phyloP scores from a whole-genome alignment of 495 filamentous ascomycete species.

The Penicillium atrosanguineum region DNA sequence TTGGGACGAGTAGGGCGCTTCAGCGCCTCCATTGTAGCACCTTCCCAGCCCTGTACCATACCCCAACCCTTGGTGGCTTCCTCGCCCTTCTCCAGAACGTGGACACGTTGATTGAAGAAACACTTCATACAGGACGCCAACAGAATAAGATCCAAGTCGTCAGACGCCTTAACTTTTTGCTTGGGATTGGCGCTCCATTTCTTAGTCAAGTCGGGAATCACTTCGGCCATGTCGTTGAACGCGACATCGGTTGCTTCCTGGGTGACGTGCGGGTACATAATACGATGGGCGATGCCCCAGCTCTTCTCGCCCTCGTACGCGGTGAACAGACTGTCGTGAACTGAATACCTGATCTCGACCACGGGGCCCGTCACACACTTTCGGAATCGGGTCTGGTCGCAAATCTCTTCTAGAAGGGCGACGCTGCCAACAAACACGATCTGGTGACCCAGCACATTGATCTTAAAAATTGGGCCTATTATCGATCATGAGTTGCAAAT shows the following conservation, averaged over 20 bases:
- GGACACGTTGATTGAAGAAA: conserved; percentile 45
- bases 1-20: conserved; percentile 38
- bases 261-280: conserved; percentile 47
- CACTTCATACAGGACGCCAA: conserved; percentile 69
- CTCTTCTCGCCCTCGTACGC: conserved; percentile 58
- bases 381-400: conserved; percentile 67
- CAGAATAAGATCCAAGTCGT: conserved; percentile 71
- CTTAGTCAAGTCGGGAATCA: conserved; percentile 61
- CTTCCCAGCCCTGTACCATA: conserved; percentile 40
- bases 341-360: conserved; percentile 58
- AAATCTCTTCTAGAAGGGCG: conserved; percentile 64
- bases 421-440: conserved; percentile 53
- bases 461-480: conserved; percentile 66
- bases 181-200: conserved; percentile 59
- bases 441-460: conserved; percentile 52
- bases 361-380: conserved; percentile 61
- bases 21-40: conserved; percentile 42
- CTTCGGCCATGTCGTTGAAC: conserved; percentile 61
- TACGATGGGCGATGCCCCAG: conserved; percentile 75
- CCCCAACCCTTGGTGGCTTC: conserved; percentile 7
- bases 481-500: conserved; percentile 7
- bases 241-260: conserved; percentile 30
- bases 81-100: conserved; percentile 18
- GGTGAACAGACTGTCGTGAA: conserved; percentile 71
- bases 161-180: conserved; percentile 56